Percentiles rank a stretch among this genome's conserved stretches.
phyloP scores from a whole-genome alignment of 2,329 filamentous ascomycete genomes.

The Zalaria sp. region DNA sequence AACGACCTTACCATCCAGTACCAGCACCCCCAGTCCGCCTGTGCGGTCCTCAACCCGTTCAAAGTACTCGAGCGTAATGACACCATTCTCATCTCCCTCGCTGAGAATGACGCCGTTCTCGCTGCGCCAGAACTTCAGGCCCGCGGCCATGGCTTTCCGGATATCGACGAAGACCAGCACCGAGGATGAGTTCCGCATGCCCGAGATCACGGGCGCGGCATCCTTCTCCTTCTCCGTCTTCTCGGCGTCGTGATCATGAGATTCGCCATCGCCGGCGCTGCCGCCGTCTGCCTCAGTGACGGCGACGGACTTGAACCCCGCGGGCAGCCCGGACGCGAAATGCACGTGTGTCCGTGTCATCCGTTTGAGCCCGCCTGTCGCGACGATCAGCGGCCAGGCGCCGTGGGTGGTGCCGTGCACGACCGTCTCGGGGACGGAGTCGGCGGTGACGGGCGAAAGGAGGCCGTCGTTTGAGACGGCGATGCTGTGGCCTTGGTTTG shows the following conservation, averaged over 20 bases:
- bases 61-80: constrained; percentile 56
- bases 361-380: constrained; percentile 59
- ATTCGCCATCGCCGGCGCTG: constrained; percentile 10
- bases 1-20: constrained; percentile 54
- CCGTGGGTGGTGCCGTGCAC: constrained; percentile 83
- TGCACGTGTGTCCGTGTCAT: constrained; percentile 88
- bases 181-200: constrained; percentile 40
- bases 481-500: constrained; percentile 89
- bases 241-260: constrained; percentile 13
- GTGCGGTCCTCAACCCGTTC: constrained; percentile 52
- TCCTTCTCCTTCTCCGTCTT: constrained; percentile 8
- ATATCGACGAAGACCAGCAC: constrained; percentile 68
- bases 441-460: constrained; percentile 47
- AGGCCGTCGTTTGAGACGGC: constrained; percentile 57
- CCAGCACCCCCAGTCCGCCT: constrained; percentile 48
- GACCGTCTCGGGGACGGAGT: constrained; percentile 30
- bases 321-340: constrained; percentile 62
- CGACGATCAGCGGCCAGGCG: constrained; percentile 62
- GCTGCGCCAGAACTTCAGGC: constrained; percentile 42
- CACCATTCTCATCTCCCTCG: constrained; percentile 38
- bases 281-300: constrained; percentile 9
- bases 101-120: constrained; percentile 34
- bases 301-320: constrained; percentile 22
- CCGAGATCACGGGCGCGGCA: constrained; percentile 45
- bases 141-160: constrained; percentile 62